These are phyloP conservation scores for Leersia perrieri DNA, from an alignment of 176 grass and related monocot species.

Conservation along the genomic window DNA sequence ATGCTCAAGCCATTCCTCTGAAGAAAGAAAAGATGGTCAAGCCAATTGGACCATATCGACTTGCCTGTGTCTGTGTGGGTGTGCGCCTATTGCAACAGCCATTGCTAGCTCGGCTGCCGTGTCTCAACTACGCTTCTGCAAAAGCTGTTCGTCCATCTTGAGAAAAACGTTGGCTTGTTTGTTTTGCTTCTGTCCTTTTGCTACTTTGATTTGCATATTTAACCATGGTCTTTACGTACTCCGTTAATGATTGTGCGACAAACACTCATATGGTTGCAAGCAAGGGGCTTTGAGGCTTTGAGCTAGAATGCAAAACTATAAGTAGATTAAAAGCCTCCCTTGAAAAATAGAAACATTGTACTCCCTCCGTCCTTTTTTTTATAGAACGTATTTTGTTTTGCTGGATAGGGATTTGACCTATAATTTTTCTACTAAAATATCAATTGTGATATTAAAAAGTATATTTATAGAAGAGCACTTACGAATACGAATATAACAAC, in stretches of 20 bases:
- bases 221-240: constrained; percentile 16
- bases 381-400: too few relatives aligned
- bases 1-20: background rate
- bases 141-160: constrained; percentile 22
- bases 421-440: too few relatives aligned
- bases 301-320: too few relatives aligned
- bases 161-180: background rate
- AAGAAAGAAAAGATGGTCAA: background rate
- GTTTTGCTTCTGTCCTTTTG: background rate
- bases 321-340: too few relatives aligned
- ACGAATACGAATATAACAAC: too few relatives aligned
- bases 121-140: background rate
- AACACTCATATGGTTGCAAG: background rate
- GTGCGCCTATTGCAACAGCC: constrained; percentile 13
- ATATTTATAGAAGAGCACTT: too few relatives aligned
- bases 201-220: background rate
- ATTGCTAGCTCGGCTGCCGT: background rate
- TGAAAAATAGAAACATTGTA: too few relatives aligned
- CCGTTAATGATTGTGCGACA: constrained; percentile 14
- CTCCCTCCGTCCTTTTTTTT: too few relatives aligned
- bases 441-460: too few relatives aligned
- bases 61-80: too few relatives aligned
- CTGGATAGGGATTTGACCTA: too few relatives aligned
- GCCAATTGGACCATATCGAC: background rate
- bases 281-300: background rate